phyloP scores from a whole-genome alignment of 2,329 filamentous ascomycete genomes.

The Fusarium sp. region DNA sequence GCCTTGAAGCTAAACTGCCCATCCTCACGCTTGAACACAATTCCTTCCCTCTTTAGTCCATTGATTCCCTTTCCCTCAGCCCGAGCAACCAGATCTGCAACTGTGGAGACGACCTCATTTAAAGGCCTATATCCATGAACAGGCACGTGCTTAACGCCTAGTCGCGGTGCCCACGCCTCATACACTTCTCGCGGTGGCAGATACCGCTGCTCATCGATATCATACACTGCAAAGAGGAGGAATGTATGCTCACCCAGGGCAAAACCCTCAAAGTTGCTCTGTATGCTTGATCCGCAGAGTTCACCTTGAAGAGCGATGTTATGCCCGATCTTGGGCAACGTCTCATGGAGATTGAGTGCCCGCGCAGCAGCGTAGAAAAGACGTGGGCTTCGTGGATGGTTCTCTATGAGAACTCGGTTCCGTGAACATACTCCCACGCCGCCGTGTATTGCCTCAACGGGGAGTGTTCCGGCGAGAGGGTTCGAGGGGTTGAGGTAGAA shows the following conservation, averaged over 20 bases:
- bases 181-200: conserved; percentile 45
- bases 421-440: conserved; percentile 40
- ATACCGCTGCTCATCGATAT: conserved; percentile 46
- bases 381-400: conserved; percentile 8
- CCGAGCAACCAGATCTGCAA: conserved; percentile 30
- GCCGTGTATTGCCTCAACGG: conserved; percentile 1
- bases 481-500: conserved; percentile 49
- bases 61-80: conserved; percentile 39
- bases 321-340: conserved; percentile 17
- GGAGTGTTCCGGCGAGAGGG: conserved; percentile 29
- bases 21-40: conserved; percentile 39
- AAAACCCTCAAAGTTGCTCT: conserved; percentile 41
- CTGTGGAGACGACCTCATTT: conserved; percentile 16
- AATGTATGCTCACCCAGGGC: conserved; percentile 41
- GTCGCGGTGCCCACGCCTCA: conserved; percentile 36
- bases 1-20: conserved; percentile 41
- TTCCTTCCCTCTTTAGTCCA: conserved; percentile 40
- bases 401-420: conserved; percentile 34
- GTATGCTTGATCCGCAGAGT: conserved; percentile 39
- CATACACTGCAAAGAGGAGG: conserved; percentile 49
- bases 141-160: conserved; percentile 50
- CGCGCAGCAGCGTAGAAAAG: conserved; percentile 33
- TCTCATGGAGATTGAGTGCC: conserved; percentile 16
- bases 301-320: conserved; percentile 42
- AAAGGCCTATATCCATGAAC: conserved; percentile 36